phyloP scores from a whole-genome alignment of 108 stramenopile genomes.

The Nitzschia inconspicua region DNA sequence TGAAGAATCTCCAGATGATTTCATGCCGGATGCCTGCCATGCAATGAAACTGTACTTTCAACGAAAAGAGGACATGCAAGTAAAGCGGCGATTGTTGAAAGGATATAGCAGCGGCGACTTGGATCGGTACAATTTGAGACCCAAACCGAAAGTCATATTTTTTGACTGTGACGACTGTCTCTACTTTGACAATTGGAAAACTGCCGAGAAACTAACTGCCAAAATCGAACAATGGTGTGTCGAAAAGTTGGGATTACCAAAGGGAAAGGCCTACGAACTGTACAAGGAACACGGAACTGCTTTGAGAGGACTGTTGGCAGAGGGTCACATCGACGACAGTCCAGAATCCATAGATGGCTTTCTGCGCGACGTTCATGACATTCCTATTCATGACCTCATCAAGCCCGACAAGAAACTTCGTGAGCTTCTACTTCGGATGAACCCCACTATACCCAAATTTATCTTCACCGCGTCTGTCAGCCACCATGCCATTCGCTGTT shows the following conservation, averaged over 20 bases:
- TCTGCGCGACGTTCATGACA: conserved; percentile 53
- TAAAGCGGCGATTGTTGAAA: conserved; percentile 30
- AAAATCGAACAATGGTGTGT: conserved; percentile 69
- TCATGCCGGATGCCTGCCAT: conserved; percentile 50
- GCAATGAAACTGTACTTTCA: conserved; percentile 45
- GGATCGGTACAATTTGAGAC: conserved; percentile 24
- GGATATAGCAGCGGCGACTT: conserved; percentile 34
- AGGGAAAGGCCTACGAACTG: conserved; percentile 54
- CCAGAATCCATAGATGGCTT: conserved; percentile 46
- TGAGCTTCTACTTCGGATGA: conserved; percentile 38
- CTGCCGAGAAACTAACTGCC: conserved; percentile 41
- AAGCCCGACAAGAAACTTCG: conserved; percentile 37
- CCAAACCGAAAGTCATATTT: conserved; percentile 50
- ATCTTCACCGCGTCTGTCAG: conserved; percentile 64
- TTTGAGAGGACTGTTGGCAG: conserved; percentile 53
- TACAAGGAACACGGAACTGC: conserved; percentile 68
- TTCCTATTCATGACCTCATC: conserved; percentile 38
- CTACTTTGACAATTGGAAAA: conserved; percentile 69
- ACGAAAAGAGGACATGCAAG: conserved; percentile 4
- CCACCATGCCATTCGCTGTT: conserved; percentile 55
- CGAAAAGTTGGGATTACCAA: conserved; percentile 18
- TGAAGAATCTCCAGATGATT: conserved; percentile 29
- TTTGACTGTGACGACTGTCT: conserved; percentile 80
- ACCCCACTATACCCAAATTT: conserved; percentile 62
- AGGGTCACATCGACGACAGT: conserved; percentile 46